Evolutionary conservation across 305 asterid genomes (phyloP), one percentile per base, ranked within the genome.

Genomic region (Striga hermonthica): DNA sequence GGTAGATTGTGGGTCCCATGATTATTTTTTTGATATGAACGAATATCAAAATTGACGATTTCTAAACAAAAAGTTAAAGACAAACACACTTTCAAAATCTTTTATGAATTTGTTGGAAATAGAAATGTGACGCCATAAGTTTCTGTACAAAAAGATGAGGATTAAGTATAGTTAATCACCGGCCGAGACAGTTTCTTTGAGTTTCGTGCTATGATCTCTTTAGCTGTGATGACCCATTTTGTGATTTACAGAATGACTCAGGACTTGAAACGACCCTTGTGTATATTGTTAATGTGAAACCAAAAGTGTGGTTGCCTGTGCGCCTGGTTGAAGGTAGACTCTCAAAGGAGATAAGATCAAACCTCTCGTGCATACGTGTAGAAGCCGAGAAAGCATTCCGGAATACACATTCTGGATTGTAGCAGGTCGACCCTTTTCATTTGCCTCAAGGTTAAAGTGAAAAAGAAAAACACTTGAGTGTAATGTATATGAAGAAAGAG

Each of bases 271-370:
- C 97, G 39, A 87, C 78, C 2, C 89, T 90, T 64, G 14, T 64
- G 53, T 90, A 90, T 56, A 68, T 66, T 68, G 95, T 84, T 61
- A 70, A 81, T 67, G 91, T 87, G 74, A 89, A 82, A 80, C 97
- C 97, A 43, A 85, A 84, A 78, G 60, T 82, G 66, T 90, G 97
- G 97, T 74, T 90, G 75, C 97, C 95, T 16, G 97, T 90, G 43
- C 72, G 78, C 62, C 82, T 90, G 72, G 79, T 88, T 60, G 91
- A 88, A 85, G 88, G 95, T 56, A 81, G 88, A 70, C 82, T 88
- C 59, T 83, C 88, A 78, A 77, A 67, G 52, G 95, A 88, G 85
- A 81, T 88, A 62, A 71, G 72, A 70, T 74, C 77, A 47, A 88
- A 88, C 71, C 81, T 88, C 57, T 79, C 77, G 8, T 81, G 87